Base-by-base conservation (phyloP, 2,329 filamentous ascomycete genomes). In the Pestalotiopsis sp. region DNA sequence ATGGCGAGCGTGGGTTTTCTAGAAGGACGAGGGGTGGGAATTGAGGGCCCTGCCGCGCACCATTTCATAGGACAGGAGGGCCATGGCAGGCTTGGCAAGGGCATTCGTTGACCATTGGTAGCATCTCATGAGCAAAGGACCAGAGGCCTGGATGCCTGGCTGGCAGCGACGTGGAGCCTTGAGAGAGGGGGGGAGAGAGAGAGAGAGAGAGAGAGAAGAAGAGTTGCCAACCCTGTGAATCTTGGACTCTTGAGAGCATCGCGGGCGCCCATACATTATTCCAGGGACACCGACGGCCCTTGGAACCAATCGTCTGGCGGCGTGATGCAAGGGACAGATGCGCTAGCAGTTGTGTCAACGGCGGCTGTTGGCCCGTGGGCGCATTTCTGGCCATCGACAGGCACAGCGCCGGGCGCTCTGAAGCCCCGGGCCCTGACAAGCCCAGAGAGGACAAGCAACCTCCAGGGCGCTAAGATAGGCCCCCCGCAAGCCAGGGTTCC, bases 311-410 rank as follows among this genome's bases (percentile, higher is more conserved):
- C n/a, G 30, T 39, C 58, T 20, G 7, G 26, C 30, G 20, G 26
- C 13, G 20, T 17, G 7, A 17, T 38, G 26, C 58, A 20, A 39
- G 26, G 58, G 26, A n/a, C 26, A 39, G 35, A 20, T 17, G 14
- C 58, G 35, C 58, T 39, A 61, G 17, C 26, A 26, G 11, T 38
- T 61, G 58, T 61, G 58, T 61, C 58, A 61, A 61, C 58, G 58
- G 58, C 58, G 58, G 58, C 35, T 61, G 58, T 61, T 26, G 58
- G 58, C 58, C 20, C 35, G 58, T 10, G 38, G 24, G 55, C 20
- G 44, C 44, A 35, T 35, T 35, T 35, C 30, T 35, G 6, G 30
- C 30, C 30, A 35, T 35, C 30, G 7, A 35, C 30, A 35, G 30
- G 20, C 44, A 52, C 44, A 52, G 44, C 44, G 44, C 17, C 20